These are phyloP conservation scores for Claviceps cyperi DNA, from an alignment of 2,329 filamentous ascomycete genomes.

Conservation along the genomic window DNA sequence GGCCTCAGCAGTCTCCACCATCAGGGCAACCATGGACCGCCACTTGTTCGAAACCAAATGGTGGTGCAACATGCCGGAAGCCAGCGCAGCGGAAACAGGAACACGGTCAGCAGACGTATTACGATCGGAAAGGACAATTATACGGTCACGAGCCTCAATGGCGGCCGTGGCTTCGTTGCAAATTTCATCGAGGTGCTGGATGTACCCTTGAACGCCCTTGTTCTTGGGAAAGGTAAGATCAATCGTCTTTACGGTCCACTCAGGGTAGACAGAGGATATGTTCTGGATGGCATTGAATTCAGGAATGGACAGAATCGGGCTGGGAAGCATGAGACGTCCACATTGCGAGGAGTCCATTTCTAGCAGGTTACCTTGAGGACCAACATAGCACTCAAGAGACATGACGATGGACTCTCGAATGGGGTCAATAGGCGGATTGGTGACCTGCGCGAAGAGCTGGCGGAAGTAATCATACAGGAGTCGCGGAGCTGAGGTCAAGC, in stretches of 20 bases:
- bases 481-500: slow-evolving; percentile 76
- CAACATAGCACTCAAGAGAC: slow-evolving; percentile 93
- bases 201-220: slow-evolving; percentile 69
- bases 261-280: slow-evolving; percentile 54
- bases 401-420: slow-evolving; percentile 97
- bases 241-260: slow-evolving; percentile 81
- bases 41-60: slow-evolving; percentile 92
- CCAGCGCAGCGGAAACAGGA: slow-evolving; percentile 71
- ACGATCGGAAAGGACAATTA: slow-evolving; percentile 82
- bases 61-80: slow-evolving; percentile 88
- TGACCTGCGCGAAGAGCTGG: slow-evolving; percentile 94
- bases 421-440: slow-evolving; percentile 92
- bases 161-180: slow-evolving; percentile 73
- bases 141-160: slow-evolving; percentile 68
- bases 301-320: slow-evolving; percentile 74
- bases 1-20: slow-evolving; percentile 83
- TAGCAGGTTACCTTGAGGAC: slow-evolving; percentile 84
- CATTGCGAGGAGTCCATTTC: slow-evolving; percentile 90
- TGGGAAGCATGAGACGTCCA: slow-evolving; percentile 69
- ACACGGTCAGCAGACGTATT: slow-evolving; percentile 72
- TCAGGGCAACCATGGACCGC: slow-evolving; percentile 73
- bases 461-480: slow-evolving; percentile 94
- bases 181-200: slow-evolving; percentile 76
- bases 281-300: slow-evolving; percentile 82
- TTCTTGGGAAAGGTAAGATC: slow-evolving; percentile 87